Evolutionary conservation across 495 filamentous ascomycete genomes (phyloP), one percentile per base, ranked within the genome.

Genomic region (Aspergillus panamensis): DNA sequence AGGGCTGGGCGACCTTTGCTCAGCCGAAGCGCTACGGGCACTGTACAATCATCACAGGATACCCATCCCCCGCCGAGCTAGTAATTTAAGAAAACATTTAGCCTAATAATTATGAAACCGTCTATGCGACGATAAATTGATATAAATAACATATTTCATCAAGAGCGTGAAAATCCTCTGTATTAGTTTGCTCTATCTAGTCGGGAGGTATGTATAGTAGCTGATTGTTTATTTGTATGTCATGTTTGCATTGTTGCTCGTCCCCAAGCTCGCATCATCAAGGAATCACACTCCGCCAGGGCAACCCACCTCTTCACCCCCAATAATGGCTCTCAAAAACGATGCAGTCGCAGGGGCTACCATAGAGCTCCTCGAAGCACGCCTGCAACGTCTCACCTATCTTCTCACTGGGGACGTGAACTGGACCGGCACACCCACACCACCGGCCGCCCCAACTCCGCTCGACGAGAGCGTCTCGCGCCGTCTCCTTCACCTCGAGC

Each of bases 301-400:
- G 32, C 12, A 53, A 56, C 33, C 49, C 16, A 56, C 33, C 49
- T 13, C 37, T 29, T 12, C 43, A 12, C 33, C 8, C 45, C 49
- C 19, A 19, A 69, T 47, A 42, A 76, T 77, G 73, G 42, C 73
- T 30, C 53, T 69, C 35, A 69, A 76, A 70, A 70, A 69, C 49
- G 70, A 74, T 16, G 62, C 68, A 8, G 61, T 77, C 43, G 73
- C 75, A 2, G 68, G 73, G 6, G 73, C 74, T 9, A 93, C 92
- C 1, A 83, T 95, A 48, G 84, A 87, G 33, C 79, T 90, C 49
- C 86, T 96, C 5, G 87, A 92, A 62, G 75, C 76, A n/a, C 87
- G 92, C 37, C 79, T 96, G 32, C 77, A 79, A 48, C 81, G 88
- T 25, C 75, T 95, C 48, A 85, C 90, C 59, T 92, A 87, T 70